These are phyloP conservation scores for Thymus quinquecostatus DNA, from an alignment of 257 asterid genomes.

Conservation along the genomic window DNA sequence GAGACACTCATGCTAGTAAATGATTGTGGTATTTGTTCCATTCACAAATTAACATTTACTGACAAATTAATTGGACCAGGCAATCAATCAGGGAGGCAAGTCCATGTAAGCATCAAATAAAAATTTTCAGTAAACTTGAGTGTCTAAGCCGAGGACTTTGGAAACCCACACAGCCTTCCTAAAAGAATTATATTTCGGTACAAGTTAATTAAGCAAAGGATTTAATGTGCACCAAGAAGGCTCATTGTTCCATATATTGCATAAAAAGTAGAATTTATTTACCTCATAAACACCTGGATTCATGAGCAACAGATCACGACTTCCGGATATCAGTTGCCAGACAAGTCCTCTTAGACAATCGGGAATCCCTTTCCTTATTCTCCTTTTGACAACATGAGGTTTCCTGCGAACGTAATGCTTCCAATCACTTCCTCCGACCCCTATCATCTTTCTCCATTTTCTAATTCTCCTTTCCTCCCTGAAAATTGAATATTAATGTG, in stretches of 20 bases:
- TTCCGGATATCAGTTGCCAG: constrained; percentile 97
- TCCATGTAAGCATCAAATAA: too few relatives aligned
- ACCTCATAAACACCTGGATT: constrained; percentile 99
- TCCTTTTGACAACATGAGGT: constrained; percentile 91
- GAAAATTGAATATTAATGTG: constrained; percentile 32
- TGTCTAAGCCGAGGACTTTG: neutral
- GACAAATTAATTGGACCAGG: too few relatives aligned
- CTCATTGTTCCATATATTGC: neutral
- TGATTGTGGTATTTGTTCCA: too few relatives aligned
- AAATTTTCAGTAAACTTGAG: too few relatives aligned
- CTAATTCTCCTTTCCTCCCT: constrained; percentile 93
- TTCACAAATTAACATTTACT: too few relatives aligned
- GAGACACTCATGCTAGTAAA: too few relatives aligned
- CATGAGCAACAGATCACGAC: constrained; percentile 96
- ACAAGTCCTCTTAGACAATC: constrained; percentile 98
- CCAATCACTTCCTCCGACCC: constrained; percentile 99
- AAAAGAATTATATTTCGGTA: neutral
- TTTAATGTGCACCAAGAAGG: constrained; percentile 11
- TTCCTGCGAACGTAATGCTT: constrained; percentile 92
- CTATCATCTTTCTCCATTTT: constrained; percentile 99
- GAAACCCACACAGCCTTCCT: too few relatives aligned
- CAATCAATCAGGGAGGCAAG: too few relatives aligned
- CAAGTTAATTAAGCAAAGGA: constrained; percentile 4
- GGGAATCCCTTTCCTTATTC: constrained; percentile 98
- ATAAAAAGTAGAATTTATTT: constrained; percentile 18